Conservation (phyloP, 805 yeast species). For the Nakazawaea pomicola region DNA sequence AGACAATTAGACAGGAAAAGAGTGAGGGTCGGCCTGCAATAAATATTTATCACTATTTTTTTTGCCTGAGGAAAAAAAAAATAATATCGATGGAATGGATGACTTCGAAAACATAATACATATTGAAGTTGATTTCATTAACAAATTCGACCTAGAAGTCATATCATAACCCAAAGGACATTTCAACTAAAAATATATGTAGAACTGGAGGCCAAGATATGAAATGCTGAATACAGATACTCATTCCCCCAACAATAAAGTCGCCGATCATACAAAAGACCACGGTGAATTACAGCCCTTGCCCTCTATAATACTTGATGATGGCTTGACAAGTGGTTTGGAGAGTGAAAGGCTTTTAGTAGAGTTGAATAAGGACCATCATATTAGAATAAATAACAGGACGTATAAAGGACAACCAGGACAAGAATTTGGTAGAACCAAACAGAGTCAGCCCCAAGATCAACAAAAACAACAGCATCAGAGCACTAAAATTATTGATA, state of each 20-base stretch:
- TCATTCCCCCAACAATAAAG: neutral
- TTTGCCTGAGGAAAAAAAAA: neutral
- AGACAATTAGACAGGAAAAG: too few relatives aligned
- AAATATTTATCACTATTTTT: too few relatives aligned
- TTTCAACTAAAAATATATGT: too few relatives aligned
- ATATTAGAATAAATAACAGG: neutral
- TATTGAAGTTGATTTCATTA: too few relatives aligned
- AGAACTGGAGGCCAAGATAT: slow-evolving; percentile 1
- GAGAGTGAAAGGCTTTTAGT: slow-evolving; percentile 3
- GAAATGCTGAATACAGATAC: slow-evolving; percentile 4
- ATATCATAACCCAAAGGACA: too few relatives aligned
- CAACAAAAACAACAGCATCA: neutral
- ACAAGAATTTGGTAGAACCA: too few relatives aligned
- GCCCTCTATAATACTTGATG: slow-evolving; percentile 8
- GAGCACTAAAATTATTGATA: slow-evolving; percentile 38
- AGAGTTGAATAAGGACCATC: slow-evolving; percentile 10
- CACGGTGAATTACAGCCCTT: neutral
- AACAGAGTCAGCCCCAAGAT: neutral
- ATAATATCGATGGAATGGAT: neutral
- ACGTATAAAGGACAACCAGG: too few relatives aligned
- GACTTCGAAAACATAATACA: too few relatives aligned
- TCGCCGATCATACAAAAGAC: neutral
- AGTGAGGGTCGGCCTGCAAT: too few relatives aligned
- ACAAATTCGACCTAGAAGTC: too few relatives aligned
- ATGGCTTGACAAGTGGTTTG: slow-evolving; percentile 6